phyloP scores from a whole-genome alignment of 2,329 filamentous ascomycete genomes.

The Fusarium dlaminii region DNA sequence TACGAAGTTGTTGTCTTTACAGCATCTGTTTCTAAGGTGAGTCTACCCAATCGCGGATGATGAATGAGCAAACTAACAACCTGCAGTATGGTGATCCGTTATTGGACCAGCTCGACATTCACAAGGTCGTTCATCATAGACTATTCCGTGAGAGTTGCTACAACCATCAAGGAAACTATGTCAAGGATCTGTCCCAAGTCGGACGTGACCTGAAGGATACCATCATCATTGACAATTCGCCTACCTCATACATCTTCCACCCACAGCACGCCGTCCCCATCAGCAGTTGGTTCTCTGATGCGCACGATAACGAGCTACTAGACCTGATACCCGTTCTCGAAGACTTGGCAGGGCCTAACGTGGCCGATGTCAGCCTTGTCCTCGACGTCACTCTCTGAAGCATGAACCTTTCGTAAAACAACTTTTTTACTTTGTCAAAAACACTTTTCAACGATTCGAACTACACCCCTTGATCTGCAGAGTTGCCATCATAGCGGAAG shows the following conservation, averaged over 20 bases:
- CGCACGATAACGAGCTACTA: conserved; percentile 97
- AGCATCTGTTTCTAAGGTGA: conserved; percentile 95
- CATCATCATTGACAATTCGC: conserved; percentile 99
- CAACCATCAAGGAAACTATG: conserved; percentile 99
- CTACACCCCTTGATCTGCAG: conserved; percentile 49
- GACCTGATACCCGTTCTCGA: conserved; percentile 98
- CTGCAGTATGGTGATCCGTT: conserved; percentile 91
- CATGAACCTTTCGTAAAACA: conserved; percentile 44
- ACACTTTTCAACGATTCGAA: conserved; percentile 43
- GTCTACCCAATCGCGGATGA: neutral
- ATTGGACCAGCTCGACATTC: conserved; percentile 95
- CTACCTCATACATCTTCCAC: conserved; percentile 99
- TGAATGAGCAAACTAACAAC: conserved; percentile 34
- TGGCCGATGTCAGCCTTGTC: conserved; percentile 95
- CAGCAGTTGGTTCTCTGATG: conserved; percentile 99
- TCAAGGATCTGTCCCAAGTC: conserved; percentile 98
- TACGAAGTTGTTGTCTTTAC: conserved; percentile 99
- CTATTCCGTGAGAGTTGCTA: conserved; percentile 99
- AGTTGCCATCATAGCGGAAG: conserved; percentile 62
- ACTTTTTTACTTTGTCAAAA: conserved; percentile 45
- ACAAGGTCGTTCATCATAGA: conserved; percentile 94
- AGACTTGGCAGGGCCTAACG: conserved; percentile 88
- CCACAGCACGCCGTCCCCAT: conserved; percentile 98
- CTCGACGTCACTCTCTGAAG: conserved; percentile 85
- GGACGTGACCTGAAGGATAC: conserved; percentile 95